phyloP scores from a whole-genome alignment of 345 rosid species.

The Noccaea bulbosa region DNA sequence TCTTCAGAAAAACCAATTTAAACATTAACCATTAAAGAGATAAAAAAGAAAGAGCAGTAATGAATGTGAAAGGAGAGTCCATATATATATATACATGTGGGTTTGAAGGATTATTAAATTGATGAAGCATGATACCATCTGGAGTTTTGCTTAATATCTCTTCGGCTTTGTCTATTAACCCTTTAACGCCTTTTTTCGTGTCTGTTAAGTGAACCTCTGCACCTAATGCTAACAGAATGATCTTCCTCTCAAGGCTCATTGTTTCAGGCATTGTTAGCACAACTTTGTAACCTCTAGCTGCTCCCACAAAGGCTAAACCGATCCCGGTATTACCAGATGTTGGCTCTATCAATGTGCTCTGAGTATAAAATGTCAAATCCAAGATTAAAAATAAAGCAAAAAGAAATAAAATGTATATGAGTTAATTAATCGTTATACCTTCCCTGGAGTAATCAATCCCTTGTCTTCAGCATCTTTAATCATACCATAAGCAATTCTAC shows the following conservation, averaged over 20 bases:
- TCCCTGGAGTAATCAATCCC: conserved; percentile 59
- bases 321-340: conserved; percentile 87
- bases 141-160: conserved; percentile 66
- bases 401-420: neutral
- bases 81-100: conserved; percentile 41
- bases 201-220: conserved; percentile 66
- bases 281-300: conserved; percentile 67
- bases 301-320: conserved; percentile 70
- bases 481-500: conserved; percentile 61
- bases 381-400: neutral
- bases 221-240: conserved; percentile 68
- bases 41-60: neutral
- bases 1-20: conserved; percentile 42
- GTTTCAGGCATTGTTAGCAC: conserved; percentile 61
- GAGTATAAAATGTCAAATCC: neutral
- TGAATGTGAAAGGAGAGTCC: neutral
- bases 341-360: conserved; percentile 61
- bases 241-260: conserved; percentile 66
- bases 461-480: conserved; percentile 69
- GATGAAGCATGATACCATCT: conserved; percentile 53
- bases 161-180: conserved; percentile 51
- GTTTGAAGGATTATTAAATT: conserved; percentile 61
- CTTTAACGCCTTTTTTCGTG: conserved; percentile 51
- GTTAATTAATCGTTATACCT: conserved; percentile 38
- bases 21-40: neutral